Percentiles rank a stretch among this genome's conserved stretches.
Conservation (phyloP, 108 stramenopile species). For the Epithemia pelagica region DNA sequence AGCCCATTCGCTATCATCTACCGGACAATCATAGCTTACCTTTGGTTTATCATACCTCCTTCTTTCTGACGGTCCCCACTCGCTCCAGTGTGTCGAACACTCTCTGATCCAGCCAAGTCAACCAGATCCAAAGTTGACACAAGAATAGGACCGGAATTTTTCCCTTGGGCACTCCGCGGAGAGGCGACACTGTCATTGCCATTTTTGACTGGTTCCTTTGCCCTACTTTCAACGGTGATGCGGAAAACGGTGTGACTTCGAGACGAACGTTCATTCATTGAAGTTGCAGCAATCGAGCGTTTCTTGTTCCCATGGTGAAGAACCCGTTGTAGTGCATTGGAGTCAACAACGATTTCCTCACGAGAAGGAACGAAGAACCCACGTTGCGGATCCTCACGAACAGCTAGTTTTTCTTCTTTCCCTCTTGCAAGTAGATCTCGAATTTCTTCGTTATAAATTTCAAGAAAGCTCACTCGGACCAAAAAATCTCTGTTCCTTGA, state of each 20-base stretch:
- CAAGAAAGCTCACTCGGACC: constrained; percentile 91
- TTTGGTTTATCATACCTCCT: not conserved
- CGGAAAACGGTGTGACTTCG: constrained; percentile 89
- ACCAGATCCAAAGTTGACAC: constrained; percentile 94
- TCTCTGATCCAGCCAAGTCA: constrained; percentile 94
- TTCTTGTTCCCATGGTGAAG: constrained; percentile 86
- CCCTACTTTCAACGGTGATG: constrained; percentile 86
- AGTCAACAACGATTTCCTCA: constrained; percentile 73
- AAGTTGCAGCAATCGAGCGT: constrained; percentile 77
- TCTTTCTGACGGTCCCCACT: constrained; percentile 89
- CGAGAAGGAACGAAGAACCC: constrained; percentile 93
- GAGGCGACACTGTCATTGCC: not conserved
- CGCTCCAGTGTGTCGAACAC: constrained; percentile 95
- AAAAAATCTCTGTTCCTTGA: constrained; percentile 79
- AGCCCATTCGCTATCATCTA: constrained; percentile 25
- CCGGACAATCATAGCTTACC: not conserved
- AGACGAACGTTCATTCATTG: constrained; percentile 87
- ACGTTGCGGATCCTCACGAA: constrained; percentile 52
- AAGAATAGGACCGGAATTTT: constrained; percentile 36
- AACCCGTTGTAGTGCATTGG: constrained; percentile 73
- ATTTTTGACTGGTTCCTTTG: not conserved
- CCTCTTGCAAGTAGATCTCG: constrained; percentile 71
- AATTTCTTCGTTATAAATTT: constrained; percentile 99
- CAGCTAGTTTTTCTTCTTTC: constrained; percentile 37
- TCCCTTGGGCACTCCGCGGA: not conserved